phyloP scores from a whole-genome alignment of 495 filamentous ascomycete species.

The Sphaerosporella brunnea region DNA sequence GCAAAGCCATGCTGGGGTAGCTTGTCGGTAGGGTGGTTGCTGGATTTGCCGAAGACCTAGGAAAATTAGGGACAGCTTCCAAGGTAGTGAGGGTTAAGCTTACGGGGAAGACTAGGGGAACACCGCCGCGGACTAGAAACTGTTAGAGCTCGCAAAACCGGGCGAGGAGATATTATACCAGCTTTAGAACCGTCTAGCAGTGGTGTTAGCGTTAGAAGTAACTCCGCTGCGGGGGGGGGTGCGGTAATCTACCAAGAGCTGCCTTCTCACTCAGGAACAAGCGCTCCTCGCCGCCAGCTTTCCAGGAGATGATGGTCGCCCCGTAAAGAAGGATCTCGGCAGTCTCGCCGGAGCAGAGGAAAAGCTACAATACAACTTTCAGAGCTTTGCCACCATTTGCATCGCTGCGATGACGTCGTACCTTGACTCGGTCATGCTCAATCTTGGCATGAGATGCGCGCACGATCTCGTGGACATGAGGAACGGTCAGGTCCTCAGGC shows the following conservation, averaged over 20 bases:
- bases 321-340: slow-evolving; percentile 75
- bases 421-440: slow-evolving; percentile 20
- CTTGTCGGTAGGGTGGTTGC: slow-evolving; percentile 45
- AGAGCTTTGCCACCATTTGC: too few species aligned
- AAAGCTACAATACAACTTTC: slow-evolving; percentile 35
- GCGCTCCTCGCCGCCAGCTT: slow-evolving; percentile 59
- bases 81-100: slow-evolving; percentile 20
- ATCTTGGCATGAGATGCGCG: slow-evolving; percentile 13
- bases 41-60: slow-evolving; percentile 78
- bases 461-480: slow-evolving; percentile 29
- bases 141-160: too few species aligned
- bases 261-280: slow-evolving; percentile 74
- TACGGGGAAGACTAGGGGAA: slow-evolving; percentile 93
- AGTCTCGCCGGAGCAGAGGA: slow-evolving; percentile 66
- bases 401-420: too few species aligned
- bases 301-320: slow-evolving; percentile 84
- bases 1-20: slow-evolving; percentile 96
- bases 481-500: slow-evolving; percentile 55
- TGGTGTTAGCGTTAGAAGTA: slow-evolving; percentile 20
- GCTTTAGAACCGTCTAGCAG: slow-evolving; percentile 36
- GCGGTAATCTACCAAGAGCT: slow-evolving; percentile 29
- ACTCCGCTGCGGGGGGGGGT: slow-evolving; percentile 33
- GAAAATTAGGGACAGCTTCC: neutral
- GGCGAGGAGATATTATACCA: slow-evolving; percentile 1
- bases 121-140: slow-evolving; percentile 50